These are phyloP conservation scores for Suillus ampliporus DNA, from an alignment of 768 basidiomycete species.

Conservation along the genomic window DNA sequence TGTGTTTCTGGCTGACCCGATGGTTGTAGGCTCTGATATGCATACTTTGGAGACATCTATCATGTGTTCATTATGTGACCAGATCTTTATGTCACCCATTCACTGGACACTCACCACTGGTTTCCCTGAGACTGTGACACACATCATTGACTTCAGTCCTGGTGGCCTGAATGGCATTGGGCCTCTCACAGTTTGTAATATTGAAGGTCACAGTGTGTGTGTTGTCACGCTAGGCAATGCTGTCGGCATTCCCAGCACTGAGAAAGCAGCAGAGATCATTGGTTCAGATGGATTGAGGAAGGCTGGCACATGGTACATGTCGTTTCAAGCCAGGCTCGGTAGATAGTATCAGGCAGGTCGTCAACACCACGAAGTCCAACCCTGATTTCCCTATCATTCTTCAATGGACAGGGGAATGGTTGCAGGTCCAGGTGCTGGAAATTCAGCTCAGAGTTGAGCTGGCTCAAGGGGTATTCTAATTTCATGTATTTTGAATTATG, in stretches of 20 bases:
- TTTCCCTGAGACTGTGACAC: slow-evolving; percentile 90
- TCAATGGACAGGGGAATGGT: slow-evolving; percentile 84
- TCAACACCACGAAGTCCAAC: slow-evolving; percentile 93
- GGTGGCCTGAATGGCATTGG: slow-evolving; percentile 95
- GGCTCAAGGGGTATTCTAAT: too few species aligned
- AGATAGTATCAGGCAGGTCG: slow-evolving; percentile 95
- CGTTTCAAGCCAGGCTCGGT: slow-evolving; percentile 99
- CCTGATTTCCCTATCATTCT: slow-evolving; percentile 96
- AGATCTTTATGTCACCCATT: slow-evolving; percentile 90
- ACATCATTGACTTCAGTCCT: slow-evolving; percentile 96
- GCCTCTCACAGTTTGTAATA: slow-evolving; percentile 84
- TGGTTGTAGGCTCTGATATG: slow-evolving; percentile 76
- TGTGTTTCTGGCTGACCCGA: slow-evolving; percentile 21
- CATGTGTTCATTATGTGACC: slow-evolving; percentile 87
- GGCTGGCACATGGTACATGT: slow-evolving; percentile 92
- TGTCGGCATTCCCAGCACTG: slow-evolving; percentile 94
- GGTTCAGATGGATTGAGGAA: slow-evolving; percentile 60
- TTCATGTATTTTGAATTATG: too few species aligned
- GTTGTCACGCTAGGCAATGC: slow-evolving; percentile 91
- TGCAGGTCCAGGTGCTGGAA: too few species aligned
- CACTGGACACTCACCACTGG: slow-evolving; percentile 91
- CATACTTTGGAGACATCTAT: slow-evolving; percentile 69
- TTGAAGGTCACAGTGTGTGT: slow-evolving; percentile 92
- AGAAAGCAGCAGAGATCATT: slow-evolving; percentile 98
- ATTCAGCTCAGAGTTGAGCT: too few species aligned